Conservation (phyloP, 768 basidiomycete genomes). For the Podaxis sp. region DNA sequence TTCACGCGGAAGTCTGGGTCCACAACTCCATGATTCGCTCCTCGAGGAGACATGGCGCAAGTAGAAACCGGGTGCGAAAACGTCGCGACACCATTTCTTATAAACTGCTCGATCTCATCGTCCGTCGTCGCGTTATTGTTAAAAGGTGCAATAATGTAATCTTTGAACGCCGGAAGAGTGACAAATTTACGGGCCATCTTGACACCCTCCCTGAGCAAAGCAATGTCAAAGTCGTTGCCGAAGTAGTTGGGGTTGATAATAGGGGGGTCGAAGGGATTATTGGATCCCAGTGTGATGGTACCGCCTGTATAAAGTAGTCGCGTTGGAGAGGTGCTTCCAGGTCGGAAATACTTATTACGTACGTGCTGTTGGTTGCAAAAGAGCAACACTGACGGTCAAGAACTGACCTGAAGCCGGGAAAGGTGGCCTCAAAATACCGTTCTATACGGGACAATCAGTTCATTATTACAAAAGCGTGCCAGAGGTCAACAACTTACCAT, state of each 20-base stretch:
- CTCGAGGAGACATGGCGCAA: conserved; percentile 25
- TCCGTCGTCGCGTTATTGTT: conserved; percentile 22
- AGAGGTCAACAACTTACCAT: conserved; percentile 20
- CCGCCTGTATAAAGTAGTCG: conserved; percentile 23
- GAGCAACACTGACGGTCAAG: conserved; percentile 24
- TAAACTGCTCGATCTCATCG: conserved; percentile 20
- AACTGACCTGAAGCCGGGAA: conserved; percentile 29
- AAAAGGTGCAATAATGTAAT: conserved; percentile 22
- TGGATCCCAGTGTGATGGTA: conserved; percentile 32
- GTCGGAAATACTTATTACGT: conserved; percentile 11
- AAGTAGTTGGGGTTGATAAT: conserved; percentile 47
- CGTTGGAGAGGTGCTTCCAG: not conserved
- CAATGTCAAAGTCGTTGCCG: conserved; percentile 25
- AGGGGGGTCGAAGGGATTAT: conserved; percentile 41
- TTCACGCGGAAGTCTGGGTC: conserved; percentile 33
- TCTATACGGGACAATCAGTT: not conserved
- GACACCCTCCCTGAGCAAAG: conserved; percentile 23
- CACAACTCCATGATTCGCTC: conserved; percentile 27
- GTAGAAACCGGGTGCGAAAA: conserved; percentile 29
- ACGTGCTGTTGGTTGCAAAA: conserved; percentile 36
- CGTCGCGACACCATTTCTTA: conserved; percentile 16
- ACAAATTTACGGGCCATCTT: conserved; percentile 19
- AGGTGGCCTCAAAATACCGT: conserved; percentile 15
- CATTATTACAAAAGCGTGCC: not conserved
- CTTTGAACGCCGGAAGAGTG: conserved; percentile 23